These are phyloP conservation scores for Earliella scabrosa DNA, from an alignment of 1,284 basidiomycete species.

Conservation along the genomic window DNA sequence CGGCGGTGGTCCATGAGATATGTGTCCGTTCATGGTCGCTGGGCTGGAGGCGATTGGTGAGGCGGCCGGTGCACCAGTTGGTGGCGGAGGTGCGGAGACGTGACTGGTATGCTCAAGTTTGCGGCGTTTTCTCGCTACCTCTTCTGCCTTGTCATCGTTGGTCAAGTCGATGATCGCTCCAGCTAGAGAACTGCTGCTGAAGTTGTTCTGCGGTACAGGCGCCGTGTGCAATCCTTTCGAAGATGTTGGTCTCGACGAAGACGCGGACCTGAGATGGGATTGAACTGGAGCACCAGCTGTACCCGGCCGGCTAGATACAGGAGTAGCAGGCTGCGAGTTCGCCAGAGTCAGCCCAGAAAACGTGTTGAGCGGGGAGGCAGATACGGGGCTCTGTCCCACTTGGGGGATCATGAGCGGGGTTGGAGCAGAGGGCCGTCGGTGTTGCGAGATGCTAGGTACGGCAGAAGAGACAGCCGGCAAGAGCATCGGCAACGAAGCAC, in stretches of 20 bases:
- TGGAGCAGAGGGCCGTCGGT: constrained; percentile 15
- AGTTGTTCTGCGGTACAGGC: not conserved
- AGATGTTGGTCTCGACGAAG: constrained; percentile 1
- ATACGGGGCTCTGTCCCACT: constrained; percentile 3
- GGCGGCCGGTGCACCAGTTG: no score
- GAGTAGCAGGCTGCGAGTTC: constrained; percentile 8
- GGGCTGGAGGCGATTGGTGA: no score
- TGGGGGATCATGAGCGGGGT: not conserved
- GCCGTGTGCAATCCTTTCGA: not conserved
- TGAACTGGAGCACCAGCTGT: not conserved
- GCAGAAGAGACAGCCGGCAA: constrained; percentile 6
- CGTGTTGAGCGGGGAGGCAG: constrained; percentile 10
- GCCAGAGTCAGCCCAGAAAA: constrained; percentile 16
- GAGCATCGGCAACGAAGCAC: constrained; percentile 4
- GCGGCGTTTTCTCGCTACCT: constrained; percentile 15
- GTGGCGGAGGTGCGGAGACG: not conserved
- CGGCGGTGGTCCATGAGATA: not conserved
- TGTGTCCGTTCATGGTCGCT: not conserved
- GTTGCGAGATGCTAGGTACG: constrained; percentile 4
- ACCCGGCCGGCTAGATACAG: constrained; percentile 9
- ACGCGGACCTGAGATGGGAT: not conserved
- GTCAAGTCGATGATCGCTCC: constrained; percentile 25
- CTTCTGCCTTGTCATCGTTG: constrained; percentile 4
- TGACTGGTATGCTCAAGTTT: constrained; percentile 14
- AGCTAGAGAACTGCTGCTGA: constrained; percentile 15